phyloP scores from a whole-genome alignment of 345 rosid species.

The Lepidium aucheri region DNA sequence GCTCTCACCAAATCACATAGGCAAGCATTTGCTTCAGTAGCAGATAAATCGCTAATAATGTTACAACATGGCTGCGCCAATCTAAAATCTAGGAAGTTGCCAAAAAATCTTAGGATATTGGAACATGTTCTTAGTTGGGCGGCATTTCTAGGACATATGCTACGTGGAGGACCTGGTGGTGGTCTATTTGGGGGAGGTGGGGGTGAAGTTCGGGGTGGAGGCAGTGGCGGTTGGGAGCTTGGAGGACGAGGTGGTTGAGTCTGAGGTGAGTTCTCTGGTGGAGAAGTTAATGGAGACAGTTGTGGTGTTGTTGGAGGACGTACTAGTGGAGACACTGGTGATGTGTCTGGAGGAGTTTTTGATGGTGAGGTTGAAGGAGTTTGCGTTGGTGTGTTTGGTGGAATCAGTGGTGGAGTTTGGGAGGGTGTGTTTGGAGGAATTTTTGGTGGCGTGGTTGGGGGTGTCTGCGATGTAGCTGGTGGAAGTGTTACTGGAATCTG shows the following conservation, averaged over 20 bases:
- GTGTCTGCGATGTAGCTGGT: too few species aligned
- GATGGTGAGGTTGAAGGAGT: too few species aligned
- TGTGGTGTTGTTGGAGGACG: neutral
- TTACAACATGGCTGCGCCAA: conserved; percentile 1
- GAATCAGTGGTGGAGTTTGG: too few species aligned
- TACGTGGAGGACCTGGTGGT: neutral
- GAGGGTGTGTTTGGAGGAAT: too few species aligned
- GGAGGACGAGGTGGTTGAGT: neutral
- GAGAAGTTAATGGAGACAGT: neutral
- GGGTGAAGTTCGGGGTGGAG: neutral
- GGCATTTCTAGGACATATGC: neutral
- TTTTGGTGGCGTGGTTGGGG: too few species aligned
- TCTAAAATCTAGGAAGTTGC: neutral
- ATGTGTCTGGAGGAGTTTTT: too few species aligned
- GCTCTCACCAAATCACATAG: neutral
- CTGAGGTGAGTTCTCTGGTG: neutral
- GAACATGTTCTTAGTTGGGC: neutral
- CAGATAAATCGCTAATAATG: conserved; percentile 3
- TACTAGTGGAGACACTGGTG: neutral
- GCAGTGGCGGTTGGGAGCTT: neutral
- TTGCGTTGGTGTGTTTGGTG: too few species aligned
- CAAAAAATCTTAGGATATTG: neutral
- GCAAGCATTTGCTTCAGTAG: neutral
- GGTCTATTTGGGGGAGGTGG: neutral
- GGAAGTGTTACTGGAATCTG: too few species aligned